Percentiles rank a stretch among this genome's conserved stretches.
phyloP scores from a whole-genome alignment of 306 rosid genomes.

The Lathyrus aphaca region DNA sequence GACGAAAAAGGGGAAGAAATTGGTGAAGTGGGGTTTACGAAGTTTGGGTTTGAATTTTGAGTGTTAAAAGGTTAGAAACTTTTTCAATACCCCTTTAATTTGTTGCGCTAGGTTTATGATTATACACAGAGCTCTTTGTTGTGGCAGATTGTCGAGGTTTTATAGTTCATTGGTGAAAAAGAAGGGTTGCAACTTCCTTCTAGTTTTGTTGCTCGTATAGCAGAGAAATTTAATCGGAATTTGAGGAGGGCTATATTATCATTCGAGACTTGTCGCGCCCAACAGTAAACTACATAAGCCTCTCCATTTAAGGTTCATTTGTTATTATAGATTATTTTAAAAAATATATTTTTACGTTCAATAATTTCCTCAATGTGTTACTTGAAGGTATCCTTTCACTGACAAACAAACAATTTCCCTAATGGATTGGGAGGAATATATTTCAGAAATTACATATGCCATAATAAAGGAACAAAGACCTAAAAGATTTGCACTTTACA shows the following conservation, averaged over 20 bases:
- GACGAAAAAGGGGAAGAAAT: no score
- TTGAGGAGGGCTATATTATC: slow-evolving; percentile 84
- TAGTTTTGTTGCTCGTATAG: slow-evolving; percentile 72
- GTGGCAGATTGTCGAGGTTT: slow-evolving; percentile 67
- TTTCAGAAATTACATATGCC: slow-evolving; percentile 85
- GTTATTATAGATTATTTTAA: no score
- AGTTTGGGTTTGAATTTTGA: no score
- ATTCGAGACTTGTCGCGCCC: slow-evolving; percentile 89
- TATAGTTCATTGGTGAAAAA: slow-evolving; percentile 79
- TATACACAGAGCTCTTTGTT: no score
- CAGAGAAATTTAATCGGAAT: slow-evolving; percentile 81
- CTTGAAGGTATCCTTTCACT: slow-evolving; percentile 82
- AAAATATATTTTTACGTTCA: no score
- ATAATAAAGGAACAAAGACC: slow-evolving; percentile 99
- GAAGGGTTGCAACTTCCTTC: slow-evolving; percentile 86
- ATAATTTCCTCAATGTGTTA: not conserved
- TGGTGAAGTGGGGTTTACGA: no score
- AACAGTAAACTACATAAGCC: slow-evolving; percentile 62
- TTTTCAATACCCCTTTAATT: no score
- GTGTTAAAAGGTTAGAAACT: no score
- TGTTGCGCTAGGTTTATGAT: no score
- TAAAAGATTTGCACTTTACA: slow-evolving; percentile 63
- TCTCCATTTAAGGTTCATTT: slow-evolving; percentile 9
- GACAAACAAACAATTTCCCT: slow-evolving; percentile 72
- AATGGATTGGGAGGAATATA: slow-evolving; percentile 98